Evolutionary conservation across 179 eudicot species (phyloP).

Genomic region (Gypsophila paniculata): DNA sequence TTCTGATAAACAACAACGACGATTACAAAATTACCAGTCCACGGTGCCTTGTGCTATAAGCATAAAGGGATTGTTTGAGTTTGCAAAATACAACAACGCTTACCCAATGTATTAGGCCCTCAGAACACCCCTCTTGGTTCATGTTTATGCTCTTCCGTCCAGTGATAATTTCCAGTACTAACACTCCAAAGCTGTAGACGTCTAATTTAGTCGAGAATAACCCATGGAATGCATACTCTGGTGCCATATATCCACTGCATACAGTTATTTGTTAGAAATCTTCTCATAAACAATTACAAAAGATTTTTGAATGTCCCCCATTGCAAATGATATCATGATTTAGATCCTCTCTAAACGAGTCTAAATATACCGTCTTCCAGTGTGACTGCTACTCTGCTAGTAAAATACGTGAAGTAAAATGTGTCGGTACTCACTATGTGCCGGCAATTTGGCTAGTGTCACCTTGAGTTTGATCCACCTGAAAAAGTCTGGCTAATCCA

Average conservation of each 20-base stretch:
- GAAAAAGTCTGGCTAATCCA: slow-evolving; percentile 31
- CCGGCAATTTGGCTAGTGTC: slow-evolving; percentile 30
- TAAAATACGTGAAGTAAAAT: not conserved
- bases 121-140: not conserved
- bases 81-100: slow-evolving; percentile 14
- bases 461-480: slow-evolving; percentile 30
- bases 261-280: slow-evolving; percentile 1
- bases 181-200: slow-evolving; percentile 22
- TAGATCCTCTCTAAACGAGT: no score
- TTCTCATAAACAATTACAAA: not conserved
- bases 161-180: slow-evolving; percentile 25
- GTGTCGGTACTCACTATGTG: slow-evolving; percentile 29
- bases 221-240: no score
- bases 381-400: no score
- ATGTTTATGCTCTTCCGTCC: slow-evolving; percentile 17
- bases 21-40: no score
- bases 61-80: no score
- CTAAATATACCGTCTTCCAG: no score
- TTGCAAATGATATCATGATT: not conserved
- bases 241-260: no score
- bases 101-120: slow-evolving; percentile 26
- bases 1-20: no score
- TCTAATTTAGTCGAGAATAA: no score
- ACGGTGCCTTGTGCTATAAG: no score
- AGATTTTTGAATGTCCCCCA: not conserved